These are phyloP conservation scores for Oryza meridionalis DNA, from an alignment of 176 grass and related monocot species.

Conservation along the genomic window DNA sequence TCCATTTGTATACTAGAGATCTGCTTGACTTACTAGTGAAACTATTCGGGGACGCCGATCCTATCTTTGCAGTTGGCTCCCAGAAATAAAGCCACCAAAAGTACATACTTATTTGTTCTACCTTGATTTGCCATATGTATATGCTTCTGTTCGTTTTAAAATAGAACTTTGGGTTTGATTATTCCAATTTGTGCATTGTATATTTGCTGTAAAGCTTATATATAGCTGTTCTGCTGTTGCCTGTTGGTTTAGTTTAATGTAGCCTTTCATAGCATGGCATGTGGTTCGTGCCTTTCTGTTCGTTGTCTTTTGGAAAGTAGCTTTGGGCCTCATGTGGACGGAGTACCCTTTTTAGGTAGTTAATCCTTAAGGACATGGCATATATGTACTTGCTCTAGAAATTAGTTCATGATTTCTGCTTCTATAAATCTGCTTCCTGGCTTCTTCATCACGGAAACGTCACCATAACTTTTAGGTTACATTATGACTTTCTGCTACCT, in stretches of 20 bases:
- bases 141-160: slow-evolving; percentile 5
- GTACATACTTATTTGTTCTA: slow-evolving; percentile 30
- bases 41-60: slow-evolving; percentile 37
- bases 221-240: slow-evolving; percentile 4
- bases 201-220: slow-evolving; percentile 29
- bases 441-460: slow-evolving; percentile 14
- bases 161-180: slow-evolving; percentile 32
- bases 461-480: slow-evolving; percentile 1
- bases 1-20: slow-evolving; percentile 55
- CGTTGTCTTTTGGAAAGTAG: slow-evolving; percentile 29
- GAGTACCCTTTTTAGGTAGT: slow-evolving; percentile 1
- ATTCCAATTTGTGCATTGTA: not conserved
- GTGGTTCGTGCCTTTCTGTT: slow-evolving; percentile 28
- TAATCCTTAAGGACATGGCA: not conserved
- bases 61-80: slow-evolving; percentile 45
- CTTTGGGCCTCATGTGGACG: slow-evolving; percentile 27
- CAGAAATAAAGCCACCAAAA: slow-evolving; percentile 55
- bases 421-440: slow-evolving; percentile 5
- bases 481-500: not conserved
- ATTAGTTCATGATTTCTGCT: not conserved
- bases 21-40: slow-evolving; percentile 49
- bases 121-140: not conserved
- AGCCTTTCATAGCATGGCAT: slow-evolving; percentile 18
- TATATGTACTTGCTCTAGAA: slow-evolving; percentile 8
- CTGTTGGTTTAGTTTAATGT: slow-evolving; percentile 3